Base-by-base conservation (phyloP, 1,139 yeast genomes). In the Lodderomyces margitis region DNA sequence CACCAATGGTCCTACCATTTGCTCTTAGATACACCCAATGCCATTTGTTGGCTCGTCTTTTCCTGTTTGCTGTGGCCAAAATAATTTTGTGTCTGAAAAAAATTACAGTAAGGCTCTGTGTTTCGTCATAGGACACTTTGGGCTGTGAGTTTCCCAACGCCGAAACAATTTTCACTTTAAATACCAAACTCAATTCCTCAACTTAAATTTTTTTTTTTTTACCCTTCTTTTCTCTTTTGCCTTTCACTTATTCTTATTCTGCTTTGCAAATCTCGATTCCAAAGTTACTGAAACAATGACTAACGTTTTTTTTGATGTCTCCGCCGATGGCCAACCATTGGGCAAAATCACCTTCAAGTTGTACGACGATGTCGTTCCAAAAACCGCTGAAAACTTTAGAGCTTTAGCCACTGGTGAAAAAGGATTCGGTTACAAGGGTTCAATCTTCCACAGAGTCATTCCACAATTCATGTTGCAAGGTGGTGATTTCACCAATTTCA, bases 401-500 rank as follows among this genome's bases (percentile, higher is more conserved):
- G 97, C 96, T 55, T 79, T 92, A 61, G 78, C 86, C 70, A 92
- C 98, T 54, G 98, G 98, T 63, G 97, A 91, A 78, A 86, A 91
- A 79, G 98, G 98, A 50, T 91, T 78, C 67, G 98, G 98, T 60
- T 91, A 84, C 82, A 83, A 85, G 62, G 81, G 80, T 59, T 89
- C 97, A 45, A 72, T 83, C 57, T 92, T 92, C 96, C 98, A 92
- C 91, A 83, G 98, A 76, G 96, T 92, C 57, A 92, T 92, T 62
- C 98, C 98, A 58, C 83, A 87, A 59, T 92, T 92, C 81, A 92
- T 92, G 98, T 79, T 91, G 68, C 98, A 92, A 78, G 98, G 98
- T 74, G 98, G 98, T 82, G 98, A 89, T 72, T 87, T 89, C 83
- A 89, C 95, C 67, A 76, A 83, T 62, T 83, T 88, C 61, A 86